Conservation (phyloP, 83 land plant genomes). For the Larix sibirica region DNA sequence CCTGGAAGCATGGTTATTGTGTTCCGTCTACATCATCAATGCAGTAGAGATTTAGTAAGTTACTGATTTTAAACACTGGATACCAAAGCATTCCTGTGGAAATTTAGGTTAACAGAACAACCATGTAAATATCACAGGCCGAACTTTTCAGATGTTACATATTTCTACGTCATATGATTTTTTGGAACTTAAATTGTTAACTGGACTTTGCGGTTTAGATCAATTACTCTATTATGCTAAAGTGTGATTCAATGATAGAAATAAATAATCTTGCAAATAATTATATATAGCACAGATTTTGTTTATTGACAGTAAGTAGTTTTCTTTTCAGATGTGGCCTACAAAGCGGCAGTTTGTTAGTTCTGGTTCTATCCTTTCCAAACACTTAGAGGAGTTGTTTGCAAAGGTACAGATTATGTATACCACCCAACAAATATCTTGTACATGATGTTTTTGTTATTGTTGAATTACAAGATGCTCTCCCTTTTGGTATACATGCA, state of each 20-base stretch:
- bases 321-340: constrained; percentile 6
- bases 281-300: background rate
- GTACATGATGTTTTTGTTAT: background rate
- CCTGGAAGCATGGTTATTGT: background rate
- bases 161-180: background rate
- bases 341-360: background rate
- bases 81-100: background rate
- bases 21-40: background rate
- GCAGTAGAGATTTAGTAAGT: background rate
- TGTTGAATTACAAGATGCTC: background rate
- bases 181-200: background rate
- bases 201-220: background rate
- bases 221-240: background rate
- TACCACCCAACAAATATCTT: background rate
- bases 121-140: background rate
- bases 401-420: background rate
- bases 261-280: background rate
- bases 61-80: background rate
- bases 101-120: background rate
- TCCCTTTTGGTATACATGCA: background rate
- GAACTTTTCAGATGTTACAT: background rate
- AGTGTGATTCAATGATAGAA: background rate
- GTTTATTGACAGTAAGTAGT: background rate
- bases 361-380: constrained; percentile 2
- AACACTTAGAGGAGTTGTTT: background rate